Conservation (phyloP, 2,329 filamentous ascomycete genomes). For the Arthrobotrys megalospora region DNA sequence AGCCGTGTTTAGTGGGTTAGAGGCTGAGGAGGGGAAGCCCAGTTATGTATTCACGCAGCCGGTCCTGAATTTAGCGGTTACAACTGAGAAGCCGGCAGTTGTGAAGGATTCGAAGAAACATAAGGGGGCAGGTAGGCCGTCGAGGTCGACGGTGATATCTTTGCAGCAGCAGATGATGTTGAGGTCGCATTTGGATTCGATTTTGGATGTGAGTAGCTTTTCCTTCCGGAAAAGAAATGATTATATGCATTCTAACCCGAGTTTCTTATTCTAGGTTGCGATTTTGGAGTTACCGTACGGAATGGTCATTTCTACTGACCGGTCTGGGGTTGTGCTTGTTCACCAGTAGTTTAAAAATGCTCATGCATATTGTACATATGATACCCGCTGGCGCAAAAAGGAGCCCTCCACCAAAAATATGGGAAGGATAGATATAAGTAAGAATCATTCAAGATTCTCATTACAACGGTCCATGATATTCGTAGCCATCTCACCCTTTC, state of each 20-base stretch:
- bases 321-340: conserved; percentile 89
- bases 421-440: conserved; percentile 12
- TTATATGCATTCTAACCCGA: conserved; percentile 10
- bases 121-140: conserved; percentile 69
- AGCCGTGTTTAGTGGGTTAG: conserved; percentile 83
- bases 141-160: conserved; percentile 86
- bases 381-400: conserved; percentile 26
- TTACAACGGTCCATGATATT: not conserved
- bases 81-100: conserved; percentile 72
- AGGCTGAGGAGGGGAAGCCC: conserved; percentile 79
- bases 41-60: conserved; percentile 78
- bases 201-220: conserved; percentile 78
- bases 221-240: not conserved
- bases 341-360: conserved; percentile 71
- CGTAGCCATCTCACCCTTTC: conserved; percentile 35
- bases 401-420: not conserved
- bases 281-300: conserved; percentile 89
- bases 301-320: conserved; percentile 92
- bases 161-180: conserved; percentile 88
- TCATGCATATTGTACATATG: conserved; percentile 40
- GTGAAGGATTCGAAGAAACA: conserved; percentile 64
- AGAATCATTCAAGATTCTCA: not conserved
- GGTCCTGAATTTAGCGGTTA: conserved; percentile 76
- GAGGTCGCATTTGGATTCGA: conserved; percentile 86
- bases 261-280: conserved; percentile 68